Evolutionary conservation across 2,329 filamentous ascomycete genomes (phyloP).

Genomic region (Paecilomyces dactylethromorphus): DNA sequence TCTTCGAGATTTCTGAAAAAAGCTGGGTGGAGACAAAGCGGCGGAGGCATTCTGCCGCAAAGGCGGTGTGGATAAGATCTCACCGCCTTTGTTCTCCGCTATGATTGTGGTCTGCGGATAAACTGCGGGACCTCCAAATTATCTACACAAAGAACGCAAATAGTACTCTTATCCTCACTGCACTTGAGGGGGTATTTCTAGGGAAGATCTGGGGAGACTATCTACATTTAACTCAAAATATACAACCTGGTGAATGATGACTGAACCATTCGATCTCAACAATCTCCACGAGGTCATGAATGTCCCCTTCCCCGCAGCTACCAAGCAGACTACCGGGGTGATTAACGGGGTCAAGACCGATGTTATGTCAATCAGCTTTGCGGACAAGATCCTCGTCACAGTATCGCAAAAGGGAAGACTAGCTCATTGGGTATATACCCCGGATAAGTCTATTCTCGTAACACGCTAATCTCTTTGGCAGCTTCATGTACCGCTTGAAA

Average conservation of each 20-base stretch:
- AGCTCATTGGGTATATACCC: slow-evolving; percentile 73
- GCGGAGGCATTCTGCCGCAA: slow-evolving; percentile 18
- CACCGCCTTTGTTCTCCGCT: slow-evolving; percentile 16
- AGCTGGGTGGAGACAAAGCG: slow-evolving; percentile 7
- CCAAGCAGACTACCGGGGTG: slow-evolving; percentile 52
- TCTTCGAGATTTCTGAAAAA: slow-evolving; percentile 12
- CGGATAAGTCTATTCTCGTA: neutral
- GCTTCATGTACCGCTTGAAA: slow-evolving; percentile 27
- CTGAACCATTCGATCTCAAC: slow-evolving; percentile 16
- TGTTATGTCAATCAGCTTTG: slow-evolving; percentile 66
- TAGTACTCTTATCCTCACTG: neutral
- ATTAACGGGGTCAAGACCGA: slow-evolving; percentile 67
- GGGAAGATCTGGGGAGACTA: neutral
- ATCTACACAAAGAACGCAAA: neutral
- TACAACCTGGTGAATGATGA: slow-evolving; percentile 15
- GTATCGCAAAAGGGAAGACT: slow-evolving; percentile 78
- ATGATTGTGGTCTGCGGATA: neutral
- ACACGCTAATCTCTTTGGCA: slow-evolving; percentile 7
- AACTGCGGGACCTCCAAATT: neutral
- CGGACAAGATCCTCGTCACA: slow-evolving; percentile 86
- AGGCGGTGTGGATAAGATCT: slow-evolving; percentile 6
- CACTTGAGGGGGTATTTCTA: neutral
- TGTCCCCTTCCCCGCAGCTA: slow-evolving; percentile 62
- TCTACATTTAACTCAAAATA: neutral
- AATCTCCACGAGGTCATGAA: slow-evolving; percentile 36